These are phyloP conservation scores for Hippophae gyantsensis DNA, from an alignment of 306 rosid genomes.

Conservation along the genomic window DNA sequence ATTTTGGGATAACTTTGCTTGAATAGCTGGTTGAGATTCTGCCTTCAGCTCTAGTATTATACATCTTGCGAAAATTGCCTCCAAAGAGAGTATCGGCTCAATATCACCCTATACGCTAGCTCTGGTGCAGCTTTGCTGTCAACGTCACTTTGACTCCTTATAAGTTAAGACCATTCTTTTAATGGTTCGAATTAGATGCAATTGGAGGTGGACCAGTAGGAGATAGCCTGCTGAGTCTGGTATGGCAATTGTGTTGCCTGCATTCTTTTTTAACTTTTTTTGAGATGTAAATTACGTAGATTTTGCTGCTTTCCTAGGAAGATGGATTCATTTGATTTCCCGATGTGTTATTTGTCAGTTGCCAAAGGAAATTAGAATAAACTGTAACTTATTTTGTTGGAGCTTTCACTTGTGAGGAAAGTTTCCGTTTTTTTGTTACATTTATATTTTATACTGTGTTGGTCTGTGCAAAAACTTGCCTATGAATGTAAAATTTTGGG, in stretches of 20 bases:
- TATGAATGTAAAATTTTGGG: too few species aligned
- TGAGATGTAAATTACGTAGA: slow-evolving; percentile 22
- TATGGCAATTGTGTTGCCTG: slow-evolving; percentile 12
- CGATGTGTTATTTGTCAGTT: slow-evolving; percentile 20
- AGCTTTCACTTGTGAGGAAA: too few species aligned
- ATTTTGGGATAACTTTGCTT: slow-evolving; percentile 15
- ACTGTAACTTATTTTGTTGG: too few species aligned
- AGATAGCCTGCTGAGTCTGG: slow-evolving; percentile 23
- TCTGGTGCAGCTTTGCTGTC: slow-evolving; percentile 21
- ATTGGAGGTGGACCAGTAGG: slow-evolving; percentile 22
- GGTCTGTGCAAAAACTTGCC: too few species aligned
- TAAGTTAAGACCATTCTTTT: slow-evolving; percentile 4
- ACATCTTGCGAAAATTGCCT: slow-evolving; percentile 83
- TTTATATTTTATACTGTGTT: too few species aligned
- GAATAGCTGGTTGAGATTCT: slow-evolving; percentile 76
- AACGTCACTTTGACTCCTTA: slow-evolving; percentile 15
- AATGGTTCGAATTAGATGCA: slow-evolving; percentile 20
- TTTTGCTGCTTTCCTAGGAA: slow-evolving; percentile 23
- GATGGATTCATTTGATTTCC: slow-evolving; percentile 18
- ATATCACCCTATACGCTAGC: slow-evolving; percentile 68
- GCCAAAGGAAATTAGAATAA: not conserved
- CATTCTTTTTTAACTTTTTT: slow-evolving; percentile 9
- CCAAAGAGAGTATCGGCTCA: slow-evolving; percentile 91
- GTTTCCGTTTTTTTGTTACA: too few species aligned
- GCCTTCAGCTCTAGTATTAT: slow-evolving; percentile 90